Evolutionary conservation across 768 basidiomycete genomes (phyloP).

Genomic region (Leccinum incarnatum): DNA sequence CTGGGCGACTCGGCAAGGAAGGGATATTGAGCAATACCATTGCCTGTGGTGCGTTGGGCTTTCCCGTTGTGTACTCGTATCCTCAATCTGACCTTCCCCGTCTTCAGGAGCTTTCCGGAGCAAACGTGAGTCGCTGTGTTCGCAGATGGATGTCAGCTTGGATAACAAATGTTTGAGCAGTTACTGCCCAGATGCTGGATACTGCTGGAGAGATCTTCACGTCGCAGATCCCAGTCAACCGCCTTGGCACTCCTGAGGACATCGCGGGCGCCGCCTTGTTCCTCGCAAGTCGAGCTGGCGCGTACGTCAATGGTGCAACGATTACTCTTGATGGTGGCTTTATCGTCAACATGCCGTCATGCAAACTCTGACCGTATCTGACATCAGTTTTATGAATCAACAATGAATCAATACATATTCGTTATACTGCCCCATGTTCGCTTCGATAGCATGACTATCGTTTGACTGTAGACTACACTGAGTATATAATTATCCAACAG

Average conservation of each 20-base stretch:
- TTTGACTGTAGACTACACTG: slow-evolving; percentile 7
- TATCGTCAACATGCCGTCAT: slow-evolving; percentile 39
- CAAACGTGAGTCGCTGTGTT: slow-evolving; percentile 33
- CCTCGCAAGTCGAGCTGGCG: slow-evolving; percentile 56
- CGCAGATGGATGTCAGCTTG: not conserved
- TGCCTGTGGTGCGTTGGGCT: slow-evolving; percentile 47
- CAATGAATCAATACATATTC: not conserved
- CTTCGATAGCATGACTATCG: not conserved
- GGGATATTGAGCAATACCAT: slow-evolving; percentile 63
- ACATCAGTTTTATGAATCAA: not conserved
- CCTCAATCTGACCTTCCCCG: not conserved
- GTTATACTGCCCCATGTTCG: not conserved
- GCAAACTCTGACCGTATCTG: slow-evolving; percentile 28
- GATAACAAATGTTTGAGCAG: slow-evolving; percentile 26
- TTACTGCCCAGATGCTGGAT: slow-evolving; percentile 54
- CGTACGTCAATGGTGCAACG: slow-evolving; percentile 63
- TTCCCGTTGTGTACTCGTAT: not conserved
- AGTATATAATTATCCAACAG: slow-evolving; percentile 1
- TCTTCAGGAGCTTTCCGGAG: slow-evolving; percentile 38
- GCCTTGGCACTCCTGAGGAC: slow-evolving; percentile 64
- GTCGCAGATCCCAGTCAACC: slow-evolving; percentile 43
- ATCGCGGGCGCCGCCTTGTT: slow-evolving; percentile 62
- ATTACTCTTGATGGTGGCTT: slow-evolving; percentile 61
- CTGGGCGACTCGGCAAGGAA: slow-evolving; percentile 51
- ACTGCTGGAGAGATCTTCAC: slow-evolving; percentile 43